Evolutionary conservation across 768 basidiomycete genomes (phyloP).

Genomic region (Austroboletus eburneus): DNA sequence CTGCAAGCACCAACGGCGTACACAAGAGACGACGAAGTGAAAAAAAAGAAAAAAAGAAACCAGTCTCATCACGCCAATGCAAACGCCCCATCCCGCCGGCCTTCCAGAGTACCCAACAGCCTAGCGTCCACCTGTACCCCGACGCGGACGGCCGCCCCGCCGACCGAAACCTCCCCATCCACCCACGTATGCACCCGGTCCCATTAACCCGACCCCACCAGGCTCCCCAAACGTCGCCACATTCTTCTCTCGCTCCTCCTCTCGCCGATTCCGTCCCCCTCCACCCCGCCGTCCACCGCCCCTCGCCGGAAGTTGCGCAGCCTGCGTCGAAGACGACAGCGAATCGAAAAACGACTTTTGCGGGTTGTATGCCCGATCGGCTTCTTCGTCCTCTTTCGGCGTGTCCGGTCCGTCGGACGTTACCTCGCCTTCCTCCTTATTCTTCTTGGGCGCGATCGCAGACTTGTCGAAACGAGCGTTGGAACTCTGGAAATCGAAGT

Average conservation of each 20-base stretch:
- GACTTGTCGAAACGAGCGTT: constrained; percentile 83
- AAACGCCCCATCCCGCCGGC: neutral
- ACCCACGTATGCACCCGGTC: constrained; percentile 74
- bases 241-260: constrained; percentile 82
- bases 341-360: constrained; percentile 81
- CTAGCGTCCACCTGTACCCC: constrained; percentile 23
- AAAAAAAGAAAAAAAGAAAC: constrained; percentile 1
- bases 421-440: constrained; percentile 30
- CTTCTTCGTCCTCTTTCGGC: constrained; percentile 33
- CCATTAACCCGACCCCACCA: constrained; percentile 72
- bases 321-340: constrained; percentile 45
- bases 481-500: constrained; percentile 77
- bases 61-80: no score
- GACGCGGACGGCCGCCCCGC: constrained; percentile 42
- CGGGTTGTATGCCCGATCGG: constrained; percentile 65
- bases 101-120: neutral
- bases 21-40: no score
- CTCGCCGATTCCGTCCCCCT: constrained; percentile 63
- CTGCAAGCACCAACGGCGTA: constrained; percentile 15
- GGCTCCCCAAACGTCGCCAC: constrained; percentile 87
- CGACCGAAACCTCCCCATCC: constrained; percentile 72
- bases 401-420: constrained; percentile 29
- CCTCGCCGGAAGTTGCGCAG: constrained; percentile 26
- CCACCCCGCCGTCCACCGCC: constrained; percentile 42
- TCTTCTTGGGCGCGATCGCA: constrained; percentile 40